These are phyloP conservation scores for Kodamaea neixiangensis DNA, from an alignment of 805 yeast species.

Conservation along the genomic window DNA sequence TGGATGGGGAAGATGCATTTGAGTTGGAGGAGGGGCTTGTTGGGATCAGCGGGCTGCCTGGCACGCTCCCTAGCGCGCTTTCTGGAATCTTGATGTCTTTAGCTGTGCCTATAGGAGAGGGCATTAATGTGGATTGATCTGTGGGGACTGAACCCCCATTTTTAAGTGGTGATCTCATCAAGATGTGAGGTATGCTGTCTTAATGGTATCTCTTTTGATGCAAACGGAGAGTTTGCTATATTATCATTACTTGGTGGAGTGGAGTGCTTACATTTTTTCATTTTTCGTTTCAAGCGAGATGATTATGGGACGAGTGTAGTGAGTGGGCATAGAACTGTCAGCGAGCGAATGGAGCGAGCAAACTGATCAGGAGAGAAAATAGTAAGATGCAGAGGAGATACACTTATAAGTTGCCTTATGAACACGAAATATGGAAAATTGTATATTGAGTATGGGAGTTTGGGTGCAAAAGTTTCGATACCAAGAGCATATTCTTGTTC, in stretches of 20 bases:
- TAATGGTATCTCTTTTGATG: neutral
- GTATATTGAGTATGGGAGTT: too few species aligned
- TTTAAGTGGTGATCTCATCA: neutral
- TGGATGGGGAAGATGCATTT: constrained; percentile 1
- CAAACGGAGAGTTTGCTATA: neutral
- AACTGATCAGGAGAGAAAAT: too few species aligned
- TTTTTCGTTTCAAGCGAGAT: neutral
- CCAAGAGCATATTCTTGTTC: too few species aligned
- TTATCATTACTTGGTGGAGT: neutral
- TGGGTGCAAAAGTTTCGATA: too few species aligned
- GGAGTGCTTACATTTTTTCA: neutral
- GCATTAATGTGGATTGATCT: neutral
- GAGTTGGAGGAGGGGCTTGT: neutral
- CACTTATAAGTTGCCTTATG: too few species aligned
- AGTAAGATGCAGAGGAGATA: too few species aligned
- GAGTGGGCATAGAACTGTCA: too few species aligned
- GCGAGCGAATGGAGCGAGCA: too few species aligned
- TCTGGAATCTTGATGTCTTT: neutral
- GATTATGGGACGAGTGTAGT: neutral
- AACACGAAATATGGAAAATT: too few species aligned
- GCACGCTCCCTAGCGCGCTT: neutral
- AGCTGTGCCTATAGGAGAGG: neutral
- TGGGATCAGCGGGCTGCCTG: constrained; percentile 1
- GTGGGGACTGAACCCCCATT: neutral
- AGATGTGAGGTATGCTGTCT: neutral